Evolutionary conservation across 495 filamentous ascomycete species (phyloP).

Genomic region (Neurospora sp.): DNA sequence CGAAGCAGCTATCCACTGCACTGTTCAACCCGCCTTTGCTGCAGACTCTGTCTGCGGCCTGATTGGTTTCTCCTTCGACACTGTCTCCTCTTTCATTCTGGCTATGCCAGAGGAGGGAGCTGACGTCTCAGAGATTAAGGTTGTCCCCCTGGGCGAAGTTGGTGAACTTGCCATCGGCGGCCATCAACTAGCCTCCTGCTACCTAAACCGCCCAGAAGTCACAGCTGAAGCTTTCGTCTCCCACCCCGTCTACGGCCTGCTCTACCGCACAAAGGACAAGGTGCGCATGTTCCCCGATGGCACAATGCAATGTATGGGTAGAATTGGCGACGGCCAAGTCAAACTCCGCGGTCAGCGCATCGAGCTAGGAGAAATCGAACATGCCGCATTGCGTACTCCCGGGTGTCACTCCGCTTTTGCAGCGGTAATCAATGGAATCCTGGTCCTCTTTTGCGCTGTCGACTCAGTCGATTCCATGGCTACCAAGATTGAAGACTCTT

Average conservation of each 20-base stretch:
- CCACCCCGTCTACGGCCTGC: conserved; percentile 38
- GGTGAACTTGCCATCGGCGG: conserved; percentile 84
- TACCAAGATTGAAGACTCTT: conserved; percentile 43
- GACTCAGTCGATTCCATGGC: conserved; percentile 20
- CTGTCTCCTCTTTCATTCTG: conserved; percentile 66
- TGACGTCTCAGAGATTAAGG: conserved; percentile 21
- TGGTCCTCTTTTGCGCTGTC: conserved; percentile 60
- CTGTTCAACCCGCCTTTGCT: conserved; percentile 28
- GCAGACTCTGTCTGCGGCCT: conserved; percentile 44
- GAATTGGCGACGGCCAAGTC: conserved; percentile 67
- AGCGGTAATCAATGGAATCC: conserved; percentile 45
- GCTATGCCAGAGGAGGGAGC: conserved; percentile 16
- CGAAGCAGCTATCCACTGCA: conserved; percentile 68
- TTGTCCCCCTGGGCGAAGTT: conserved; percentile 54
- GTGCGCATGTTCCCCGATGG: conserved; percentile 60
- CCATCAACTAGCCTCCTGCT: conserved; percentile 64
- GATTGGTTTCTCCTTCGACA: conserved; percentile 64
- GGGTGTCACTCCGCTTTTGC: conserved; percentile 47
- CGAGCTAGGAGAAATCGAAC: conserved; percentile 77
- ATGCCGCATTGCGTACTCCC: conserved; percentile 46
- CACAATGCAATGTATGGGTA: conserved; percentile 69
- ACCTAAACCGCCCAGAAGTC: conserved; percentile 74
- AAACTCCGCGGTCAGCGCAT: conserved; percentile 75
- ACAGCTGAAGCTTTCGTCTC: conserved; percentile 58
- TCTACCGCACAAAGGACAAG: conserved; percentile 83